Evolutionary conservation across 2,329 filamentous ascomycete genomes (phyloP), one percentile per base, ranked within the genome.

Genomic region (Thelonectria blattea): DNA sequence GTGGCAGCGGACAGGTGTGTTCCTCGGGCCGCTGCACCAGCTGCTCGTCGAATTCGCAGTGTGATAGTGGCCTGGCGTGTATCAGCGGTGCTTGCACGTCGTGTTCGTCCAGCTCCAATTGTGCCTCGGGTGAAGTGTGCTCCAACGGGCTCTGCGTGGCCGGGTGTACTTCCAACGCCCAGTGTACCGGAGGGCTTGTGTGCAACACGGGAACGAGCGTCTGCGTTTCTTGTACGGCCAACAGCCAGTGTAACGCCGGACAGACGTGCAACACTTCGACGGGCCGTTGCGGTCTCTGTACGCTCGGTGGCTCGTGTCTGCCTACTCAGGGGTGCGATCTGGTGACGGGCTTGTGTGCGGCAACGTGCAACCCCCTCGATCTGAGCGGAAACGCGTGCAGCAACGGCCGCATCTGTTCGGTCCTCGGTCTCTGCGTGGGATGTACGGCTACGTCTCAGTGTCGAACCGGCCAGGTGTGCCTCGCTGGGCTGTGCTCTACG

Each of bases 1-100:
- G 63, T 37, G 17, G 42, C 52, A 52, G n/a, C 12, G 58, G 58
- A 17, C 54, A 62, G n/a, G 53, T 60, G 24, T 65, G 63, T 39
- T 17, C 34, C 10, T 27, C 41, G 1, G 63, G 63, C 9, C 37
- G 27, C 11, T 65, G 63, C 43, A 32, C 32, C 10, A n/a, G 46
- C 2, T 58, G 54, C 41, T 46, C 53, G 14, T 17, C 43, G n/a
- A 52, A 27, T 18, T 37, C 60, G 0, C 56, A 58, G 30, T 64
- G 62, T 20, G 22, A 42, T 27, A 42, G 46, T 18, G 57, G 57
- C 9, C 53, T 48, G 8, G 32, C 52, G 8, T 58, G 55, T 18
- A 24, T 46, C 42, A 52, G 43, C 27, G 43, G 51, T 10, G n/a
- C 50, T 12, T 62, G 60, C 51, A 17, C 14, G 5, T 8, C 47